Base-by-base conservation (phyloP, 176 grass and related monocot genomes). In the Melocanna baccifera region DNA sequence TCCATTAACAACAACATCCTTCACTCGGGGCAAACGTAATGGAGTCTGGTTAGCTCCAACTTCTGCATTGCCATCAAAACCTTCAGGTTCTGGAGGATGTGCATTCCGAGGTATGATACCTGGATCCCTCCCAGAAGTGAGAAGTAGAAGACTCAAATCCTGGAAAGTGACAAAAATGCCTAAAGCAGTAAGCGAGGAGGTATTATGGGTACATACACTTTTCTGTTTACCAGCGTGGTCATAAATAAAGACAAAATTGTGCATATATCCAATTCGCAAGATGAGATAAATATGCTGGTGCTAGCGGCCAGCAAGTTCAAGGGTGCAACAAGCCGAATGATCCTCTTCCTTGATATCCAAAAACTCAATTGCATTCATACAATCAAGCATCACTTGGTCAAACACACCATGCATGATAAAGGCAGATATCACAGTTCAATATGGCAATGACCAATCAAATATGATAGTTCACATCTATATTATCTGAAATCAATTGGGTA, bases 111-210 rank as follows among this genome's bases (percentile, higher is more conserved):
- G 94, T 68, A 97, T 92, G 63, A 97, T 97, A 40, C 94, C 94
- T 4, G 94, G 94, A 94, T 97, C 94, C 81, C 94, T 91, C 46
- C 92, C 94, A 53, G 94, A 97, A 81, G 94, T 91, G 78, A 97
- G 72, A 78, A 97, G 92, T n/a, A 97, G 78, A 86, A 97, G 92
- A 80, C 86, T 83, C 86, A 97, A 75, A 87, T 97, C 94, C 94
- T 97, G 92, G 73, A 92, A 83, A 75, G 20, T 70, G 16, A 39
- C 52, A 84, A 41, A 66, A 23, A 75, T 71, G 62, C 37, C 40
- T 81, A 71, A 47, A 74, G 30, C 55, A 71, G 25, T 79, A 58
- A 73, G 59, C 16, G 10, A 67, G 47, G 26, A 36, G 67, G 65
- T 29, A 15, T 30, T 58, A 55, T 15, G 22, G 10, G 14, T 52